Evolutionary conservation across 2,329 filamentous ascomycete genomes (phyloP).

Genomic region (Colletotrichum agaves): DNA sequence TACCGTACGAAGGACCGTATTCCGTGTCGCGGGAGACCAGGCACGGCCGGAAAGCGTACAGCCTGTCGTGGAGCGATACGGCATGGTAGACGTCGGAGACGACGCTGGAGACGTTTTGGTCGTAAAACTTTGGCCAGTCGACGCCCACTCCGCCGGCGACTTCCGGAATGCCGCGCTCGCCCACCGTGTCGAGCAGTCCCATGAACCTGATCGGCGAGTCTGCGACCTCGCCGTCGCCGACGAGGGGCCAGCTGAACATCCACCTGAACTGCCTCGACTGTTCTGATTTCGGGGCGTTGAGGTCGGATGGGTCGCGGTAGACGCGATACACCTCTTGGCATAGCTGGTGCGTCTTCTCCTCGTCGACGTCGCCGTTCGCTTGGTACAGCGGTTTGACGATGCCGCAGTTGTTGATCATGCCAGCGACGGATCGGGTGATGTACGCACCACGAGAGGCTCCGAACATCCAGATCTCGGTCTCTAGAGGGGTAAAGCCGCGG

Average conservation of each 20-base stretch:
- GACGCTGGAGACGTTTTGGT: constrained; percentile 41
- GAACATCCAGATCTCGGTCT: constrained; percentile 42
- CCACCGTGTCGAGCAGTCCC: constrained; percentile 42
- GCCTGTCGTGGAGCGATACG: constrained; percentile 39
- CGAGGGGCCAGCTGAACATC: constrained; percentile 32
- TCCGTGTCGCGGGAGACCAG: constrained; percentile 32
- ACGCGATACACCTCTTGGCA: constrained; percentile 40
- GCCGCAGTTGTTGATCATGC: constrained; percentile 46
- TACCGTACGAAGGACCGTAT: constrained; percentile 29
- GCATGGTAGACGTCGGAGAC: constrained; percentile 42
- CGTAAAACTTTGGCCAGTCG: constrained; percentile 42
- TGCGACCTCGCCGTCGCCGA: constrained; percentile 27
- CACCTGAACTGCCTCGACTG: constrained; percentile 37
- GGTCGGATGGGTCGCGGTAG: constrained; percentile 38
- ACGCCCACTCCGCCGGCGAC: constrained; percentile 39
- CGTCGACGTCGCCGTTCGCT: constrained; percentile 12
- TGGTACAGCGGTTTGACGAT: constrained; percentile 37
- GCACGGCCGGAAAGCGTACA: constrained; percentile 40
- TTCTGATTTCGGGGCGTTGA: constrained; percentile 37
- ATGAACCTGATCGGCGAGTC: constrained; percentile 40
- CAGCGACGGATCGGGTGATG: constrained; percentile 41
- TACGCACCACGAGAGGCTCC: constrained; percentile 44
- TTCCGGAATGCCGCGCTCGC: constrained; percentile 39
- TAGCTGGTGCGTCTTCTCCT: constrained; percentile 31
- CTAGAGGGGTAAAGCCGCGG: constrained; percentile 17